Base-by-base conservation (phyloP, 768 basidiomycete species). In the Suillus fuscotomentosus region DNA sequence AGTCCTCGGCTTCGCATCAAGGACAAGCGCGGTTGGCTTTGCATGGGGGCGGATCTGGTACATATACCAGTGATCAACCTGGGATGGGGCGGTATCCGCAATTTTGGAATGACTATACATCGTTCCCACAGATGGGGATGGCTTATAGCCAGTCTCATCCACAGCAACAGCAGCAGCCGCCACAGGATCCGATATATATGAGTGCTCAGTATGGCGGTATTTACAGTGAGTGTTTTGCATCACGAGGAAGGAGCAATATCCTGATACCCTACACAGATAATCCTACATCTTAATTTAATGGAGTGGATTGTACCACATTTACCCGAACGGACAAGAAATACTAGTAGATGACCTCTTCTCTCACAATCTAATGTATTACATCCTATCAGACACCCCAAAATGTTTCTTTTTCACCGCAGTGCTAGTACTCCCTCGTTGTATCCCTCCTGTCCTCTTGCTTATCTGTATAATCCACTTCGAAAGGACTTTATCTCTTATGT, bases 21-120 rank as follows among this genome's bases (percentile, higher is more conserved):
- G 67, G 62, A 39, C 69, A 68, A 3, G 10, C 62, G 24, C 70
- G 73, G 60, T 34, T 65, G 38, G 64, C 60, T 20, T 66, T 65
- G 3, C 67, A 75, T 51, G 55, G 70, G 8, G 50, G 27, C 13
- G 62, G 62, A 20, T 55, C 61, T 17, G 71, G 43, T 9, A 62
- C 70, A n/a, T 74, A 71, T 42, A 17, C 51, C 27, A 31, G 51
- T 31, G 75, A 68, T 4, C 51, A 67, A 39, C 47, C 65, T 31
- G 47, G 60, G 34, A 71, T 69, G 8, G 70, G 72, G 5, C 77
- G 82, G 43, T 83, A 84, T 63, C 83, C 82, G 20, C 83, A 85
- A 64, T 86, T 78, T 67, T 87, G 85, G 85, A 81, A 76, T 59
- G 85, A 87, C 45, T 85, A 82, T 71, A 80, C 82, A 36, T 76